Conservation (phyloP, 352 stramenopile species). For the Blastocystis sp. region DNA sequence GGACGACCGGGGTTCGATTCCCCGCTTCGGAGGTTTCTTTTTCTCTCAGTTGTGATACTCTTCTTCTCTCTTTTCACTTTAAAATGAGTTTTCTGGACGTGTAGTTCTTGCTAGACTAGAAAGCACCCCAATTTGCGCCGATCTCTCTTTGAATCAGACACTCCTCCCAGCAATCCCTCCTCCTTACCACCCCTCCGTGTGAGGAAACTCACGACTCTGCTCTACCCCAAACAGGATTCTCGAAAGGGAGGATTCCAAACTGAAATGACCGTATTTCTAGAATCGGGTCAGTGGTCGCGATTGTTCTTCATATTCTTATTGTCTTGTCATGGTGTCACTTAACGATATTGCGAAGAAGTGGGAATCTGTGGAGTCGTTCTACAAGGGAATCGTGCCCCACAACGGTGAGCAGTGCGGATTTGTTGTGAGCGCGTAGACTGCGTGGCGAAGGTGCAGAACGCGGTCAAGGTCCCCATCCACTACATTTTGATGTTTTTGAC, state of each 20-base stretch:
- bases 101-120: no score
- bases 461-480: neutral
- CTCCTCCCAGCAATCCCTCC: no score
- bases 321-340: neutral
- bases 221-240: no score
- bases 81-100: no score
- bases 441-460: neutral
- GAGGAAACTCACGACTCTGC: no score
- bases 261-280: no score
- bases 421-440: neutral
- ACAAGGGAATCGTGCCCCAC: neutral
- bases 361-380: neutral
- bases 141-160: no score
- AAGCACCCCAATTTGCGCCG: no score
- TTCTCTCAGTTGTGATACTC: neutral
- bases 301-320: no score
- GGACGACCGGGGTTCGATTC: slow-evolving; percentile 64
- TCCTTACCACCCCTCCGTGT: no score
- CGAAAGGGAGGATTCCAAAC: no score
- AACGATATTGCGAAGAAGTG: neutral
- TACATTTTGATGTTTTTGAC: neutral
- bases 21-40: slow-evolving; percentile 54
- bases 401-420: neutral
- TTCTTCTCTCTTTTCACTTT: slow-evolving; percentile 1
- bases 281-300: no score